Evolutionary conservation across 176 grass and related monocot genomes (phyloP).

Genomic region (Pontederia paniculata): DNA sequence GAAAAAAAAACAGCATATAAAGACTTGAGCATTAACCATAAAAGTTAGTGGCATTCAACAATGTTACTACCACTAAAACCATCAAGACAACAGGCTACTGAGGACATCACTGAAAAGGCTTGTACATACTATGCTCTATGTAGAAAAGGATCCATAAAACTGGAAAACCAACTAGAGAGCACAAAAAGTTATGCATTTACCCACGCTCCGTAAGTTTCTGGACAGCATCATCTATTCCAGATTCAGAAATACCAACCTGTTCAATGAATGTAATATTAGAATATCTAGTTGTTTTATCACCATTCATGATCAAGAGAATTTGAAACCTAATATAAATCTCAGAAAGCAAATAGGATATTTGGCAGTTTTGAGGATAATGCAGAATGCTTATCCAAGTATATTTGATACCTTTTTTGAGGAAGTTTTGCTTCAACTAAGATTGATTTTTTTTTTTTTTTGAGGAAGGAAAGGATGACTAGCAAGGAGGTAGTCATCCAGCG

Average conservation of each 20-base stretch:
- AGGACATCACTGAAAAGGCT: too few relatives aligned
- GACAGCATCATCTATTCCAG: conserved; percentile 76
- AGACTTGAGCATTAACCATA: neutral
- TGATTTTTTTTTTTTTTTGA: too few relatives aligned
- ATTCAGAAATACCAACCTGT: conserved; percentile 92
- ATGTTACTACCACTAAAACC: neutral
- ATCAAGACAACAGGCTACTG: neutral
- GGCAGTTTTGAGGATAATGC: too few relatives aligned
- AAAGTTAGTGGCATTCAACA: conserved; percentile 15
- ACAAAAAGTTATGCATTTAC: conserved; percentile 30
- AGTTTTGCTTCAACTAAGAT: too few relatives aligned
- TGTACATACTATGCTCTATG: conserved; percentile 6
- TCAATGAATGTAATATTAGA: conserved; percentile 13
- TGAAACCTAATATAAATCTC: too few relatives aligned
- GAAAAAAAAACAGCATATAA: conserved; percentile 7
- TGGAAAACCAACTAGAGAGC: conserved; percentile 12
- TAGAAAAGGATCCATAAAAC: conserved; percentile 10
- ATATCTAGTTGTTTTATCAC: neutral
- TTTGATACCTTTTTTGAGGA: too few relatives aligned
- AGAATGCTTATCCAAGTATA: too few relatives aligned
- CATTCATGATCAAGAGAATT: too few relatives aligned
- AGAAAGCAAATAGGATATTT: too few relatives aligned
- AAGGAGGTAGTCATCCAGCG: too few relatives aligned
- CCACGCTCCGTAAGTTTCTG: conserved; percentile 75
- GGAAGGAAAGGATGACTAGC: too few relatives aligned